Conservation (phyloP, 176 grass and related monocot species). For the Coix lacrymajobi region DNA sequence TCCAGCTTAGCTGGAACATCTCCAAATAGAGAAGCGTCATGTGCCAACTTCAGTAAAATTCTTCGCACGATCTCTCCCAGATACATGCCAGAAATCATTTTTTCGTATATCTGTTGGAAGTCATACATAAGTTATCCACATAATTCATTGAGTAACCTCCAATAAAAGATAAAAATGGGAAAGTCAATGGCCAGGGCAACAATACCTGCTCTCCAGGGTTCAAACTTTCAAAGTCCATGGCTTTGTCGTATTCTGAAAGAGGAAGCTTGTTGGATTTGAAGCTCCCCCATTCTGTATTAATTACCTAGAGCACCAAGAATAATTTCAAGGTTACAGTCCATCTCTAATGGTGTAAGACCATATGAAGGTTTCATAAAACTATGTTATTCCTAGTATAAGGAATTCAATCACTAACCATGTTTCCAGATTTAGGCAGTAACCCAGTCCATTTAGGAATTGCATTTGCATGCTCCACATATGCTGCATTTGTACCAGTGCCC, state of each 20-base stretch:
- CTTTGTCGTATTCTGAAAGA: slow-evolving; percentile 72
- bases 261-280: slow-evolving; percentile 82
- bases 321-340: background rate
- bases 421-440: slow-evolving; percentile 45
- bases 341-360: background rate
- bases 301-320: slow-evolving; percentile 49
- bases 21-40: slow-evolving; percentile 74
- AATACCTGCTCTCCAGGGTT: slow-evolving; percentile 86
- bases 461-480: slow-evolving; percentile 73
- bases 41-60: slow-evolving; percentile 71
- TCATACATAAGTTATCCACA: background rate
- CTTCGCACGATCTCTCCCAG: slow-evolving; percentile 86
- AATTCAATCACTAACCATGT: slow-evolving; percentile 47
- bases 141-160: background rate
- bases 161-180: background rate
- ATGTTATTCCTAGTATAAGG: background rate
- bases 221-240: slow-evolving; percentile 79
- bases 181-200: background rate
- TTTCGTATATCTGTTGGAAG: slow-evolving; percentile 75
- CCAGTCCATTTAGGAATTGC: slow-evolving; percentile 66
- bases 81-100: slow-evolving; percentile 94
- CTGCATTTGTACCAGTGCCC: slow-evolving; percentile 85
- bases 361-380: background rate
- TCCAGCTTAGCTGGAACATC: slow-evolving; percentile 77
- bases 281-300: slow-evolving; percentile 92